Conservation (phyloP, 208 protist genomes). For the Crithidia sp. region DNA sequence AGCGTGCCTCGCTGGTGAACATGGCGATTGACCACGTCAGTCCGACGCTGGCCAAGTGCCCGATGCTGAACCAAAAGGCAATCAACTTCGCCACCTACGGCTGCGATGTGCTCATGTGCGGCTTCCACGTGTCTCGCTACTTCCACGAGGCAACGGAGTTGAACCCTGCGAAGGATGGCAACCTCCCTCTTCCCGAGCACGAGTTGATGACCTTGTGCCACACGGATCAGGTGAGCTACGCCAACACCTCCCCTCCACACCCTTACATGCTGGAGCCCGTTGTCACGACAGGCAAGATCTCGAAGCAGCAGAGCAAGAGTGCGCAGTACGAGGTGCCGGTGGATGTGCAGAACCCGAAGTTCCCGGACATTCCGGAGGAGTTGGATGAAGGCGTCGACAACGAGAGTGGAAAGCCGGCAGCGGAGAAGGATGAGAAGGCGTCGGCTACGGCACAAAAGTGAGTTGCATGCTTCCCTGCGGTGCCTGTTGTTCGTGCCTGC, state of each 20-base stretch:
- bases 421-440: constrained; percentile 8
- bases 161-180: constrained; percentile 85
- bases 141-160: constrained; percentile 92
- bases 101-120: constrained; percentile 72
- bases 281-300: constrained; percentile 71
- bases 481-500: no score
- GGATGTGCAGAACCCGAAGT: constrained; percentile 82
- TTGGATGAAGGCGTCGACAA: constrained; percentile 41
- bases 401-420: not conserved
- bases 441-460: constrained; percentile 1
- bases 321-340: constrained; percentile 55
- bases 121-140: constrained; percentile 89
- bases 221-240: constrained; percentile 69
- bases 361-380: constrained; percentile 88
- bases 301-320: constrained; percentile 74
- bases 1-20: constrained; percentile 56
- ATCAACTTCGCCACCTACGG: constrained; percentile 89
- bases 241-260: constrained; percentile 79
- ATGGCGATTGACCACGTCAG: constrained; percentile 77
- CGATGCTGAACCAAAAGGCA: constrained; percentile 90
- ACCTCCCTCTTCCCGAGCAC: constrained; percentile 53
- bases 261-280: constrained; percentile 91
- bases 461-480: not conserved
- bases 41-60: constrained; percentile 76
- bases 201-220: constrained; percentile 77